Evolutionary conservation across 805 yeast species (phyloP).

Genomic region (Candida schatavii): DNA sequence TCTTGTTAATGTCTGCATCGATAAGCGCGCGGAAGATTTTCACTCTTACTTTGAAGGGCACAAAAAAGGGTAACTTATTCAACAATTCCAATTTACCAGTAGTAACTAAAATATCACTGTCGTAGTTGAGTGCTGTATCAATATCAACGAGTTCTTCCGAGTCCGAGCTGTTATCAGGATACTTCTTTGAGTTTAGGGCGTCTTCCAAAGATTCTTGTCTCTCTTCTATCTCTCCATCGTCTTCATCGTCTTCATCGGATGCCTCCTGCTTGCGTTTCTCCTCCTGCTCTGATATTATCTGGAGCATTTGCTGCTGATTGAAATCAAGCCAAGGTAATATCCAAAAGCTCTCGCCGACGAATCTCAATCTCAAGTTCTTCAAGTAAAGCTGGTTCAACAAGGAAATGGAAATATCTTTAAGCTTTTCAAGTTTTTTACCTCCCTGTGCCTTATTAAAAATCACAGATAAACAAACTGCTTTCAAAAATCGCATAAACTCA

Average conservation of each 20-base stretch:
- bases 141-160: constrained; percentile 4
- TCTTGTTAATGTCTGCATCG: constrained; percentile 44
- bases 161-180: neutral
- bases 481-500: constrained; percentile 46
- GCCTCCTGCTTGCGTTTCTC: constrained; percentile 17
- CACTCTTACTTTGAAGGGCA: constrained; percentile 74
- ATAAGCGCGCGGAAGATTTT: constrained; percentile 65
- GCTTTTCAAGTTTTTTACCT: constrained; percentile 7
- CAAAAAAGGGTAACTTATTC: constrained; percentile 70
- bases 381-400: constrained; percentile 63
- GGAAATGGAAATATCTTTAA: constrained; percentile 41
- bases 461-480: constrained; percentile 47
- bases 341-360: constrained; percentile 58
- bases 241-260: constrained; percentile 12
- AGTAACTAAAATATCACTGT: neutral
- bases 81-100: constrained; percentile 47
- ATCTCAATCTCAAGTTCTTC: constrained; percentile 59
- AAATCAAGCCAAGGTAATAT: constrained; percentile 26
- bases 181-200: constrained; percentile 5
- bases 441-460: constrained; percentile 33
- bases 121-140: neutral
- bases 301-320: constrained; percentile 35
- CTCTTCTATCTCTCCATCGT: constrained; percentile 13
- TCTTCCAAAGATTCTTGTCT: constrained; percentile 5
- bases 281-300: constrained; percentile 43